A percentile compares a stretch with the other conserved stretches of the same genome.
phyloP scores from a whole-genome alignment of 2,329 filamentous ascomycete species.

The Lecanoromycetidae sp. region DNA sequence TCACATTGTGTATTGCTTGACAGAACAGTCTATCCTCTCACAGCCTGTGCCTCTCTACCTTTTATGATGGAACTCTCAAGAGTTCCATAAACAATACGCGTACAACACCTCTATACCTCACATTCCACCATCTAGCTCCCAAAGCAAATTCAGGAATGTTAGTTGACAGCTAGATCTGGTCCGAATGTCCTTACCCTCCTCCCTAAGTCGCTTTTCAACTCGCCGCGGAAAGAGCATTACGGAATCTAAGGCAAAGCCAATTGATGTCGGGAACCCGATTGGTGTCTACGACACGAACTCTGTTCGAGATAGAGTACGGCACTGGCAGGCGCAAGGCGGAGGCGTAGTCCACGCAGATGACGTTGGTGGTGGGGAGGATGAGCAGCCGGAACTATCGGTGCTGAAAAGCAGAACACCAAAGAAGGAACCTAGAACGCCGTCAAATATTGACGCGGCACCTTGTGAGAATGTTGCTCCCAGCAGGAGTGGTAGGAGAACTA shows the following conservation, averaged over 20 bases:
- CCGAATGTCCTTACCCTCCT: conserved; percentile 11
- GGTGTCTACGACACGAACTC: conserved; percentile 49
- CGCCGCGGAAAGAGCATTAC: conserved; percentile 3
- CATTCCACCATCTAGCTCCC: no score
- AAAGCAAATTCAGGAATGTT: no score
- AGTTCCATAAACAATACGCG: no score
- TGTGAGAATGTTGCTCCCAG: not conserved
- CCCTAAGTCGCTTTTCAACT: conserved; percentile 6
- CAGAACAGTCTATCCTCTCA: no score
- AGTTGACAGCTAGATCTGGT: not conserved
- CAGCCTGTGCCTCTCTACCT: not conserved
- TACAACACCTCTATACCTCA: no score
- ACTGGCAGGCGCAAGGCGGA: conserved; percentile 73
- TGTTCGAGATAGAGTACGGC: conserved; percentile 67
- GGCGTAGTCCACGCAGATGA: conserved; percentile 51
- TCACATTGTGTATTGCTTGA: no score
- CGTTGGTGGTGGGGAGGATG: conserved; percentile 40
- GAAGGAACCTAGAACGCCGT: not conserved
- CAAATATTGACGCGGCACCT: not conserved
- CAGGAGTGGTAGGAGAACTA: conserved; percentile 3
- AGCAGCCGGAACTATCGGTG: not conserved
- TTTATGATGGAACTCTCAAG: no score
- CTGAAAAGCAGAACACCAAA: not conserved
- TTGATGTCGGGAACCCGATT: conserved; percentile 30
- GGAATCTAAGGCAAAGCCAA: conserved; percentile 2